Base-by-base conservation (phyloP, 768 basidiomycete species). In the Lentinus tigrinus region DNA sequence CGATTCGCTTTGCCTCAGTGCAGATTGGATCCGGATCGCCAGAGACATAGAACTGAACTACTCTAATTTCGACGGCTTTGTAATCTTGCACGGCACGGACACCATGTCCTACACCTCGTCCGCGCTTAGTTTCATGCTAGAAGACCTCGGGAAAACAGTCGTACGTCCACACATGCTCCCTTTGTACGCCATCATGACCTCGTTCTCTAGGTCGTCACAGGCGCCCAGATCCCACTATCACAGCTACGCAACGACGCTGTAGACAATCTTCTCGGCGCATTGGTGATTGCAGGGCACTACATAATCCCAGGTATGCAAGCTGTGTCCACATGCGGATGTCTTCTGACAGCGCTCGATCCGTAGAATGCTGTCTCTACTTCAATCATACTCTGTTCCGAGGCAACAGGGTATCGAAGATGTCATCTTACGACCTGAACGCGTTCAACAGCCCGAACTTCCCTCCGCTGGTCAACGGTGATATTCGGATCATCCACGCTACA, bases 1-100 rank as follows among this genome's bases (percentile, higher is more conserved):
- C 36, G 19, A 16, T 48, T 52, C 56, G 36, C 57, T 60, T 39
- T 39, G n/a, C 43, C 31, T 54, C 48, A 44, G 39, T 38, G 53
- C 67, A 91, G 93, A 94, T 67, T 95, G 93, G 93, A 88, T 94
- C 63, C 81, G 92, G 9, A 87, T 98, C 34, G 91, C 93, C 0
- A 87, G 85, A 0, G 95, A 98, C 67, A 93, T 98, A 63, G 93
- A 96, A 67, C 84, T 94, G 52, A 97, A 97, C 69, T 97, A 97
- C 67, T 70, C 79, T 31, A 65, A 69, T 14, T 98, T 93, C 68
- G 95, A 98, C 65, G 93, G 92, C 0, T 97, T 98, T 67, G 85
- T 98, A 19, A 77, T 97, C 28, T 74, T 96, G 19, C 94, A 96
- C 67, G 94, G 94, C 34, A 93, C 91, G 10, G 95, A 96, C 67